These are phyloP conservation scores for Solanum gandarillasii DNA, from an alignment of 257 asterid genomes.

Conservation along the genomic window DNA sequence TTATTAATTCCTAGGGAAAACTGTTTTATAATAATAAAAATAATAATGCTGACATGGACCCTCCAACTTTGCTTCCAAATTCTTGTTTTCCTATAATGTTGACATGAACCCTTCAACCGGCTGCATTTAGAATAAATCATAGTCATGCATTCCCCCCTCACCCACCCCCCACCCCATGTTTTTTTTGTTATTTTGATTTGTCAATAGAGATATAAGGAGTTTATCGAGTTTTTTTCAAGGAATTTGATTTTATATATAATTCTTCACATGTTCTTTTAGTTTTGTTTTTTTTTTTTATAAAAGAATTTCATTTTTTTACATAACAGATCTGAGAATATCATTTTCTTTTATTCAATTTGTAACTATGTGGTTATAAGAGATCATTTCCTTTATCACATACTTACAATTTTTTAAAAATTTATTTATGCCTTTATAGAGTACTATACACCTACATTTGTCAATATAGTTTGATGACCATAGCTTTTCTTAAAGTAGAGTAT, in stretches of 20 bases:
- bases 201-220: background rate
- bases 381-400: background rate
- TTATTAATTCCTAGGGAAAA: background rate
- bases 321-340: background rate
- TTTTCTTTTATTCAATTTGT: background rate
- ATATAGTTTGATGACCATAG: background rate
- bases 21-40: constrained; percentile 4
- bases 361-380: background rate
- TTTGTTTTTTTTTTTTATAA: background rate
- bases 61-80: background rate
- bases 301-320: background rate
- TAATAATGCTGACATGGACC: background rate
- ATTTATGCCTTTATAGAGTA: background rate
- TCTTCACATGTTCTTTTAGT: background rate
- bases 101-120: background rate
- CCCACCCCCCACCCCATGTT: background rate
- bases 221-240: background rate
- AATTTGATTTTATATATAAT: background rate
- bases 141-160: background rate
- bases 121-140: too few species aligned
- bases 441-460: background rate
- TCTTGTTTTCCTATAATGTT: background rate
- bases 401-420: background rate
- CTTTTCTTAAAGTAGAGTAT: background rate
- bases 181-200: background rate